A percentile compares a stretch with the other conserved stretches of the same genome.
These are phyloP conservation scores for Mortierella sp. DNA, from an alignment of 371 early-diverging fungal genomes.

Conservation along the genomic window DNA sequence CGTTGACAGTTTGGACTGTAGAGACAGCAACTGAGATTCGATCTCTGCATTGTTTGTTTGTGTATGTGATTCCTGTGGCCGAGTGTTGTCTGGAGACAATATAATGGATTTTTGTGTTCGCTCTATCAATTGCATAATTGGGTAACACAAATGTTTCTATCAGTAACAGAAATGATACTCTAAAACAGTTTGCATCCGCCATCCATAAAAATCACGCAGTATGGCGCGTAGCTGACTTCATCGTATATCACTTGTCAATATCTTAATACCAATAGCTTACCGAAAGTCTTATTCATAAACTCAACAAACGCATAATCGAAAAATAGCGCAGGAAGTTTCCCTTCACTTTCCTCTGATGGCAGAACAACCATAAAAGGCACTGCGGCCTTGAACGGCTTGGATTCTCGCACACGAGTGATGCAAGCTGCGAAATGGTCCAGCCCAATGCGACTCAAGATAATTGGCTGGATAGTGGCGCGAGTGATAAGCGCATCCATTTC, in stretches of 20 bases:
- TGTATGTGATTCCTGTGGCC: conserved; percentile 4
- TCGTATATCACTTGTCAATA: too few species aligned
- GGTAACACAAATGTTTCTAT: not conserved
- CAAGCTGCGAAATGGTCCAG: conserved; percentile 85
- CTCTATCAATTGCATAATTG: conserved; percentile 20
- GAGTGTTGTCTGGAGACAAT: conserved; percentile 28
- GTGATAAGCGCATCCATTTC: conserved; percentile 79
- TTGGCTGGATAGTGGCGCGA: conserved; percentile 80
- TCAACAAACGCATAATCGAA: conserved; percentile 89
- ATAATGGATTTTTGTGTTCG: conserved; percentile 49
- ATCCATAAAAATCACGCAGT: too few species aligned
- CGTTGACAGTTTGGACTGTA: conserved; percentile 33
- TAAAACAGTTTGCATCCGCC: too few species aligned
- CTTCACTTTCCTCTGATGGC: conserved; percentile 60
- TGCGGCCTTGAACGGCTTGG: conserved; percentile 81
- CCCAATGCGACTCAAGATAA: conserved; percentile 88
- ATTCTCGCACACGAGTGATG: conserved; percentile 87
- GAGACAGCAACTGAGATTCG: conserved; percentile 55
- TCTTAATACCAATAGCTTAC: conserved; percentile 58
- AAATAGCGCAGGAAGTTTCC: conserved; percentile 67
- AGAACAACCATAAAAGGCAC: conserved; percentile 71
- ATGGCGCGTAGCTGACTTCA: too few species aligned
- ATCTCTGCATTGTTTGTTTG: conserved; percentile 27
- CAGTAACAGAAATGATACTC: too few species aligned
- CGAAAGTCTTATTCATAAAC: conserved; percentile 82